Evolutionary conservation across 495 filamentous ascomycete species (phyloP), one percentile per base, ranked within the genome.

Genomic region (Annulohypoxylon stygium): DNA sequence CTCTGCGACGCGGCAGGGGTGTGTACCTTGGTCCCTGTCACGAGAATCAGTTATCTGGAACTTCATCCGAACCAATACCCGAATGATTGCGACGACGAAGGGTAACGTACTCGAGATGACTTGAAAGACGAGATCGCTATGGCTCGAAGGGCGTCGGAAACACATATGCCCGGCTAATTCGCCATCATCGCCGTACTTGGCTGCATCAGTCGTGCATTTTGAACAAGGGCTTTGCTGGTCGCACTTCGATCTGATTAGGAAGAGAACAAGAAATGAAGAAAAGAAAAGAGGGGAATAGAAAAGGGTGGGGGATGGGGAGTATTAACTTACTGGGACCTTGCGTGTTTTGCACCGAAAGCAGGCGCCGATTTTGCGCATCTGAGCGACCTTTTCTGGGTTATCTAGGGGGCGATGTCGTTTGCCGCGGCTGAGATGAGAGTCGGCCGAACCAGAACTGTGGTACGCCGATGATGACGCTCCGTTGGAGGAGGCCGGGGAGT

Each of bases 331-430:
- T 33, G 70, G 36, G 57, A 80, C 71, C 66, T 80, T 80, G 61
- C 75, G 75, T 14, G 69, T 61, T 41, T 78, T 78, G 62, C 78
- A 80, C n/a, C 75, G 65, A 41, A 78, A 75, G 39, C 78, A 80
- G 20, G 77, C 77, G 37, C 77, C 77, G 34, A 75, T 67, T 47
- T 78, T 80, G 39, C 78, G 76, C 71, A 76, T 78, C 36, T 68
- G 73, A 18, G 78, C 78, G 26, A 78, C 76, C 65, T 78, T 77
- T 45, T 76, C 78, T 25, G 75, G 78, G 37, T 78, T 79, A 16
- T 74, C 69, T 34, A 79, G 60, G 61, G 77, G 77, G 18, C 69
- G 73, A 36, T 72, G 74, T 57, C 77, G 69, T 64, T 73, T 77
- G 61, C 77, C 77, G 54, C 77, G 77, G 63, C 67, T 77, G 41